Conservation (phyloP, 768 basidiomycete genomes). For the Agaricus sinodeliciosus region DNA sequence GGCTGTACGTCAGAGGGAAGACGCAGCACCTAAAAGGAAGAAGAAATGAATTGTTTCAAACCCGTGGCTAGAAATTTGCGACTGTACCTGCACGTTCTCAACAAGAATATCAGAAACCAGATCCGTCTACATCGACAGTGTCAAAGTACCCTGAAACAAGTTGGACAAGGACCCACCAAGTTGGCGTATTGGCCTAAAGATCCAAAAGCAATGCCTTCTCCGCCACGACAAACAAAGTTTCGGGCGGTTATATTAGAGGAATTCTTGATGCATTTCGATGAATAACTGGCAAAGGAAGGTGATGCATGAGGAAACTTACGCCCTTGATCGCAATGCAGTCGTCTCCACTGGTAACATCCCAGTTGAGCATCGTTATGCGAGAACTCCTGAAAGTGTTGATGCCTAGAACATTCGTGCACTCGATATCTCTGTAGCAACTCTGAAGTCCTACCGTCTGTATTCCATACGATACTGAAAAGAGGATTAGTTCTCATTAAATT, state of each 20-base stretch:
- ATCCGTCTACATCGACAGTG: slow-evolving; percentile 33
- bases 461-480: slow-evolving; percentile 41
- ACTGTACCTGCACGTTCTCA: slow-evolving; percentile 35
- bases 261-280: slow-evolving; percentile 29
- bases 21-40: slow-evolving; percentile 33
- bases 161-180: slow-evolving; percentile 26
- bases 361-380: slow-evolving; percentile 41
- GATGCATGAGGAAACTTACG: slow-evolving; percentile 24
- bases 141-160: neutral
- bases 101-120: slow-evolving; percentile 45
- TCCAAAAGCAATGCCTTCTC: slow-evolving; percentile 56
- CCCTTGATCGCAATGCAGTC: slow-evolving; percentile 63
- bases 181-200: slow-evolving; percentile 53
- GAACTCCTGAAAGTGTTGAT: slow-evolving; percentile 52
- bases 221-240: slow-evolving; percentile 49
- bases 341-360: slow-evolving; percentile 58
- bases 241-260: slow-evolving; percentile 43
- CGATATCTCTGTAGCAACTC: neutral
- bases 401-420: slow-evolving; percentile 21
- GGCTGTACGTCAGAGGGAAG: slow-evolving; percentile 44
- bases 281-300: neutral
- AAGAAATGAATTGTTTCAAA: neutral
- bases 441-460: slow-evolving; percentile 45
- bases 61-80: neutral
- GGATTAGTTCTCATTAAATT: neutral